Evolutionary conservation across 2,329 filamentous ascomycete genomes (phyloP), one percentile per base, ranked within the genome.

Genomic region (Neonectria punicea): DNA sequence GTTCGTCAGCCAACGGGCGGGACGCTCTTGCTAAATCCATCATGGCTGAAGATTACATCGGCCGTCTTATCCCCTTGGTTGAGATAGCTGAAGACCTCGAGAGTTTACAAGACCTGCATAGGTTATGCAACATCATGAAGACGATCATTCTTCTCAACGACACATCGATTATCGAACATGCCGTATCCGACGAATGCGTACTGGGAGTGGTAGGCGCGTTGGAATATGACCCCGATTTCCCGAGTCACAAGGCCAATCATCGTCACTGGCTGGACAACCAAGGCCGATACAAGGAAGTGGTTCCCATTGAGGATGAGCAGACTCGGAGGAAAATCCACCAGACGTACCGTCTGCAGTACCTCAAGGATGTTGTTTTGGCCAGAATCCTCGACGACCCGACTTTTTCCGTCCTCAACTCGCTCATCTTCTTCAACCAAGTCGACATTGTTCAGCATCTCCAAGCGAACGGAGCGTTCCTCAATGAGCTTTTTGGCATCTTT

Each of bases 381-480:
- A 90, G 96, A 67, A 98, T 99, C 68, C 86, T 99, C 66, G 96
- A 99, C 80, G 96, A 99, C 78, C 95, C 95, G 54, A 99, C 96
- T 20, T 99, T 98, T 79, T 97, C 93, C 25, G 94, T 98, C 28
- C 89, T 99, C 69, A 99, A 98, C 81, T 97, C 94, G 55, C 87
- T 98, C 73, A 99, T 99, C 71, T 99, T 98, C 83, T 99, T 97
- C 85, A 96, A 98, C 81, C 96, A 99, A 82, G 94, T 98, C 73
- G 96, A 98, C 76, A 98, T 99, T 76, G 92, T 99, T 54, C 93
- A 95, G 75, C 93, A 98, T 80, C 85, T 99, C n/a, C 94, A 98
- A 79, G 86, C 85, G 28, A 97, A 97, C 73, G 84, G 84, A 1
- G 81, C 82, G 2, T 98, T 97, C 74, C 82, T 98, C 30, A 90